These are phyloP conservation scores for Mortierella sp. DNA, from an alignment of 371 early-diverging fungal species.

Conservation along the genomic window DNA sequence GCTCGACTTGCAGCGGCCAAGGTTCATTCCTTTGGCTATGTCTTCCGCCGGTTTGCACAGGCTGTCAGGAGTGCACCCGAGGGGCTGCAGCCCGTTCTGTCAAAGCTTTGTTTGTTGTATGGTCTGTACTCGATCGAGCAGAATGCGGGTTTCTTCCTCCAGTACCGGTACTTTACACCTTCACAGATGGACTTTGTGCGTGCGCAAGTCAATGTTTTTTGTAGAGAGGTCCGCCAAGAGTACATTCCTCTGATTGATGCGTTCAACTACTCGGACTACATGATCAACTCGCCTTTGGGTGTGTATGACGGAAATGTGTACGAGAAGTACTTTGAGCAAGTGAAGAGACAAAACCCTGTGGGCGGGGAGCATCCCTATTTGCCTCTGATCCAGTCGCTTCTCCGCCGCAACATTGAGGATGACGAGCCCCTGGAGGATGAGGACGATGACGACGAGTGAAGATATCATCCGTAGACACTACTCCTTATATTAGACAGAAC, in stretches of 20 bases:
- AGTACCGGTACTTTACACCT: conserved; percentile 84
- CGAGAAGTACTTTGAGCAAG: conserved; percentile 88
- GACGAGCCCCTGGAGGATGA: conserved; percentile 66
- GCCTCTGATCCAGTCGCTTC: conserved; percentile 85
- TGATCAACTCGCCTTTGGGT: conserved; percentile 92
- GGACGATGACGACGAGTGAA: conserved; percentile 65
- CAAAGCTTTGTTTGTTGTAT: conserved; percentile 81
- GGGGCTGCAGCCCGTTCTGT: conserved; percentile 64
- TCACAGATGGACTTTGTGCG: conserved; percentile 78
- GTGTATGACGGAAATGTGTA: conserved; percentile 90
- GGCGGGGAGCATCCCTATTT: conserved; percentile 83
- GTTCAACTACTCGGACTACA: conserved; percentile 88
- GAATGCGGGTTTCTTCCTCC: conserved; percentile 89
- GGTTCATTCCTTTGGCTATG: conserved; percentile 86
- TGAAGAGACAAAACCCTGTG: conserved; percentile 81
- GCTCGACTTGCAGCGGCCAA: conserved; percentile 88
- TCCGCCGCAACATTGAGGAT: conserved; percentile 69
- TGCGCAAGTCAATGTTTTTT: conserved; percentile 73
- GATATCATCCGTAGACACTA: no score
- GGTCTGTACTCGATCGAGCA: conserved; percentile 87
- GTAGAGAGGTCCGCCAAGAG: conserved; percentile 79
- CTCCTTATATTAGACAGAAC: no score
- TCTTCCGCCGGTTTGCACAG: conserved; percentile 88
- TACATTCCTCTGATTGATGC: conserved; percentile 90
- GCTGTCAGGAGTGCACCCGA: conserved; percentile 71